A percentile compares a stretch with the other conserved stretches of the same genome.
phyloP scores from a whole-genome alignment of 495 filamentous ascomycete species.

The Durotheca rogersii region DNA sequence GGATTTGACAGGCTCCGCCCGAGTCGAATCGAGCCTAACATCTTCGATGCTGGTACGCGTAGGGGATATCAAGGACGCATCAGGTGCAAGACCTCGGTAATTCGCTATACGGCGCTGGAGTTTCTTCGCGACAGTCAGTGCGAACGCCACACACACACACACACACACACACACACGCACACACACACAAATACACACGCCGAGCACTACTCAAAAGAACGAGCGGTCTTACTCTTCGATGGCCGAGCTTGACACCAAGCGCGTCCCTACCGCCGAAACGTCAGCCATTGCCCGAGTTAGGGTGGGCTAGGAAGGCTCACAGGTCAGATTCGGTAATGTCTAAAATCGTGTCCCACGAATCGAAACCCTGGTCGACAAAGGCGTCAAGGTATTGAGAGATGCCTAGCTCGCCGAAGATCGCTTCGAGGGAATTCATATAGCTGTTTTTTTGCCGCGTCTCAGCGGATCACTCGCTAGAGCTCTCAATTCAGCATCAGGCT shows the following conservation, averaged over 20 bases:
- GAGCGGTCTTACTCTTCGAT: slow-evolving; percentile 62
- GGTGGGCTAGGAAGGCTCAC: slow-evolving; percentile 51
- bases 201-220: slow-evolving; percentile 4
- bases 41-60: slow-evolving; percentile 44
- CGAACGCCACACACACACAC: too few species aligned
- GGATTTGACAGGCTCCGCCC: slow-evolving; percentile 32
- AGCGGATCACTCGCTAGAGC: slow-evolving; percentile 18
- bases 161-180: too few species aligned
- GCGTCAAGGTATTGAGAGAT: slow-evolving; percentile 68
- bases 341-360: slow-evolving; percentile 75
- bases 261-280: slow-evolving; percentile 52
- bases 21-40: slow-evolving; percentile 33
- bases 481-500: slow-evolving; percentile 26
- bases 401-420: slow-evolving; percentile 67
- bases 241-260: slow-evolving; percentile 72
- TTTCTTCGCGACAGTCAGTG: slow-evolving; percentile 42
- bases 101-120: slow-evolving; percentile 56
- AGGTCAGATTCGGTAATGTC: slow-evolving; percentile 81
- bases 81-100: slow-evolving; percentile 57
- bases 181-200: too few species aligned
- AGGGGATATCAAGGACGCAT: slow-evolving; percentile 43
- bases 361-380: slow-evolving; percentile 74
- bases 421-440: slow-evolving; percentile 50
- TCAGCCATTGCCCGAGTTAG: slow-evolving; percentile 15
- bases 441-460: slow-evolving; percentile 30